Base-by-base conservation (phyloP, 768 basidiomycete genomes). In the Podaxis pistillaris region DNA sequence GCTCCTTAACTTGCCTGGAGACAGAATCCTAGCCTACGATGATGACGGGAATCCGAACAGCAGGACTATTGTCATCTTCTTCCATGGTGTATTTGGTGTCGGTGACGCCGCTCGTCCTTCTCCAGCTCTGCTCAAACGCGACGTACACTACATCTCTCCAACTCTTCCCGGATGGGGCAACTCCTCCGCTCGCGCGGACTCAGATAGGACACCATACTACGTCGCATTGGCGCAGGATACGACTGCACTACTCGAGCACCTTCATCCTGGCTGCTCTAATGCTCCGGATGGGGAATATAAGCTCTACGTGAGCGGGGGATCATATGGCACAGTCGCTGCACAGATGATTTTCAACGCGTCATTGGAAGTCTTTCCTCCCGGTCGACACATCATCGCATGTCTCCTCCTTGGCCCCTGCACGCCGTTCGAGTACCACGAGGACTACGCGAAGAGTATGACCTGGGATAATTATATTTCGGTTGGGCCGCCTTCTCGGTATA, bases 151-250 rank as follows among this genome's bases (percentile, higher is more conserved):
- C 56, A 68, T 87, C 38, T 74, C 79, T 9, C 84, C 84, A 3
- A 82, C 85, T 9, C 79, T 87, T 33, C 81, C 83, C 19, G 86
- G 84, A 1, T 87, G 86, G 85, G 85, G 85, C 2, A 75, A 75
- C 50, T 81, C 85, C 4, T 82, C 83, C 0, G 77, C 81, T 1
- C 69, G 78, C 26, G 28, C 60, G 4, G 69, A 68, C 4, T 63
- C 73, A 7, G 63, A 70, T 8, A 62, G 55, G 52, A 61, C 69
- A 0, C 67, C 78, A 1, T 86, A 81, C 66, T 68, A 79, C 54
- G 70, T 76, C 24, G 74, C 75, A 12, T 70, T 86, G 59, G 74
- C 75, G 36, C 63, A 72, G 53, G 83, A 84, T 66, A 77, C 81
- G 63, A 76, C 79, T 0, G 71, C 76, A 12, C 73, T 87, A 47